phyloP scores from a whole-genome alignment of 805 yeast species.

The Kazachstania psychrophila region DNA sequence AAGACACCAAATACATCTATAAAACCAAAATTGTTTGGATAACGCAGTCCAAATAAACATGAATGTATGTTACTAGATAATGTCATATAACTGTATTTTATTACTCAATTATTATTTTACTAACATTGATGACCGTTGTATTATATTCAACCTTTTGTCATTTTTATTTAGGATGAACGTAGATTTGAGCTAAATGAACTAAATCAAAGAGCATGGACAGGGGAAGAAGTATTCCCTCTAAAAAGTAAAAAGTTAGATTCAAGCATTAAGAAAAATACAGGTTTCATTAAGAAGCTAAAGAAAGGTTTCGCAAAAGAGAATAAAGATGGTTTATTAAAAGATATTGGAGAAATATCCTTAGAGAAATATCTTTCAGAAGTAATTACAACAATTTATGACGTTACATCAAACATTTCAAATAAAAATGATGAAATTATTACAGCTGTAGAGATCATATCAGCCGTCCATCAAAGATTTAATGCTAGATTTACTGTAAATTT shows the following conservation, averaged over 20 bases:
- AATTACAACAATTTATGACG: slow-evolving; percentile 52
- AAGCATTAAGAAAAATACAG: slow-evolving; percentile 72
- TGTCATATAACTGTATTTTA: too few species aligned
- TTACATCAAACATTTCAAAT: slow-evolving; percentile 39
- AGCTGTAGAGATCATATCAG: slow-evolving; percentile 57
- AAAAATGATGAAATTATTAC: slow-evolving; percentile 52
- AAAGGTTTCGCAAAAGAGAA: slow-evolving; percentile 48
- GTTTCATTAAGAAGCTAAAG: slow-evolving; percentile 64
- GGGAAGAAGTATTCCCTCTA: slow-evolving; percentile 31
- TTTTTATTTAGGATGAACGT: slow-evolving; percentile 6
- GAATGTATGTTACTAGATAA: too few species aligned
- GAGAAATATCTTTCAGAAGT: slow-evolving; percentile 71
- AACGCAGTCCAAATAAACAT: too few species aligned
- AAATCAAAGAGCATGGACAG: slow-evolving; percentile 48
- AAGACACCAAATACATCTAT: too few species aligned
- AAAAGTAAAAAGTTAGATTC: slow-evolving; percentile 45
- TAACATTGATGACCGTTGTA: background rate
- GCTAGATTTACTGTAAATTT: slow-evolving; percentile 42
- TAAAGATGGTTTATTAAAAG: slow-evolving; percentile 42
- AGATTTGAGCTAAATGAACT: slow-evolving; percentile 28
- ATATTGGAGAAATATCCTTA: slow-evolving; percentile 51
- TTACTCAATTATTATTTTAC: too few species aligned
- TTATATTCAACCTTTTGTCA: too few species aligned
- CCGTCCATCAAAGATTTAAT: slow-evolving; percentile 68
- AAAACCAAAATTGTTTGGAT: too few species aligned